Base-by-base conservation (phyloP, 805 yeast genomes). In the Starmerella vitae region DNA sequence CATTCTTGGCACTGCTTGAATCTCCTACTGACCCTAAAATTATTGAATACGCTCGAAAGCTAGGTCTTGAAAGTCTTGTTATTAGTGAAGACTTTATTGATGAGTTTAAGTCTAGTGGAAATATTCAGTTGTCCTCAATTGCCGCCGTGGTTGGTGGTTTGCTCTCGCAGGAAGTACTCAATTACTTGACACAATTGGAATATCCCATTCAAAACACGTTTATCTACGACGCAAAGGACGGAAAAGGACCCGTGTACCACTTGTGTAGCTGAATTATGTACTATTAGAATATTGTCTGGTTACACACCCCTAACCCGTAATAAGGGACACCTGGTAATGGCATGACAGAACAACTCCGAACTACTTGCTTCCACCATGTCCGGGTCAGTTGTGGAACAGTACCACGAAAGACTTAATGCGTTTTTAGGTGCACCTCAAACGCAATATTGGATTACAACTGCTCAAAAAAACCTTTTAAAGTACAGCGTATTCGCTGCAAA, bases 121-220 rank as follows among this genome's bases (percentile, higher is more conserved):
- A 62, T 20, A 55, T 83, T 2, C 93, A 85, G 53, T 72, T 80
- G 48, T 70, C 84, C 9, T 94, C 96, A 1, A 76, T 77, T 0
- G 74, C 91, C 4, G 93, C 97, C 0, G 71, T 91, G 2, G 49
- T 88, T 5, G 98, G 97, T 5, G 98, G 97, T 1, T 69, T 83
- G 1, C 59, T 88, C 19, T 80, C 93, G 2, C 98, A 91, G 59
- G 95, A 86, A 56, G 78, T 84, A 12, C 79, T 91, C 33, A 91
- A 91, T 60, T 74, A 69, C 39, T 59, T 88, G 37, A 78, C 91
- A 31, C 71, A 72, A 48, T 73, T 76, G 48, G 85, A 82, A 50
- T 67, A 75, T 30, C 94, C 96, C 3, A 66, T 86, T 28, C 86
- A 84, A 55, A 91, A 91, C 55, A 66, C 82, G 37, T 66, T 81